Conservation (phyloP, 2,329 filamentous ascomycete genomes). For the Alternaria longipes region DNA sequence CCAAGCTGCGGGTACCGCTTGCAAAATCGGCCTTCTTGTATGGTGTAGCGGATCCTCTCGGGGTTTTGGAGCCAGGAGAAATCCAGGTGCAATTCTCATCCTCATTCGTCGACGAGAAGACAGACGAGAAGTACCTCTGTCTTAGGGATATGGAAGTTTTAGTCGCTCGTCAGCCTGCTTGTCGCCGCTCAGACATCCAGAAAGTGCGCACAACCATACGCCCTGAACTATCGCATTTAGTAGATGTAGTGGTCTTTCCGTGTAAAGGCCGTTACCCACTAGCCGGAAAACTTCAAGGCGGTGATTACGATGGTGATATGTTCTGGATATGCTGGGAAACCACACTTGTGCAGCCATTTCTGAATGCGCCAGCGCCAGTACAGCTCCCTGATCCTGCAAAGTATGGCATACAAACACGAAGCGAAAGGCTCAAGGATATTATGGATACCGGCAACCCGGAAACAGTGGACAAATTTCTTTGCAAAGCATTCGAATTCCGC, state of each 20-base stretch:
- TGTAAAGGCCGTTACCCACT: slow-evolving; percentile 68
- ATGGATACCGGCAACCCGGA: slow-evolving; percentile 28
- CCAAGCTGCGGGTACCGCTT: slow-evolving; percentile 68
- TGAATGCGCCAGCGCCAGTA: slow-evolving; percentile 64
- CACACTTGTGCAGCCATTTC: slow-evolving; percentile 71
- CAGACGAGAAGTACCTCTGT: slow-evolving; percentile 63
- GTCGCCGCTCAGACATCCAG: slow-evolving; percentile 77
- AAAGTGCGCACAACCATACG: slow-evolving; percentile 62
- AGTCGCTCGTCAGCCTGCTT: slow-evolving; percentile 74
- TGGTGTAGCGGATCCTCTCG: slow-evolving; percentile 74
- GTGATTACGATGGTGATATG: slow-evolving; percentile 83
- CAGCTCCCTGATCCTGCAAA: slow-evolving; percentile 57
- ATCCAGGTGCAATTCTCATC: slow-evolving; percentile 73
- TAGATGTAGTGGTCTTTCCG: slow-evolving; percentile 83
- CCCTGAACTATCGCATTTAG: slow-evolving; percentile 71
- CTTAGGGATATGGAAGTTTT: slow-evolving; percentile 69
- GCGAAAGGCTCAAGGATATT: slow-evolving; percentile 59
- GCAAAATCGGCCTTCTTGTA: slow-evolving; percentile 68
- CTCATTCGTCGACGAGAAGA: slow-evolving; percentile 64
- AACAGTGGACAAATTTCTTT: slow-evolving; percentile 60
- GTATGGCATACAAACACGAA: slow-evolving; percentile 63
- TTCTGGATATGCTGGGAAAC: slow-evolving; percentile 81
- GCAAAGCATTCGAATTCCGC: slow-evolving; percentile 66
- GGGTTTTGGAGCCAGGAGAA: slow-evolving; percentile 69
- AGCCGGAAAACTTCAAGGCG: slow-evolving; percentile 76